Evolutionary conservation across 1,139 yeast species (phyloP).

Genomic region (Geotrichum carabidarum): DNA sequence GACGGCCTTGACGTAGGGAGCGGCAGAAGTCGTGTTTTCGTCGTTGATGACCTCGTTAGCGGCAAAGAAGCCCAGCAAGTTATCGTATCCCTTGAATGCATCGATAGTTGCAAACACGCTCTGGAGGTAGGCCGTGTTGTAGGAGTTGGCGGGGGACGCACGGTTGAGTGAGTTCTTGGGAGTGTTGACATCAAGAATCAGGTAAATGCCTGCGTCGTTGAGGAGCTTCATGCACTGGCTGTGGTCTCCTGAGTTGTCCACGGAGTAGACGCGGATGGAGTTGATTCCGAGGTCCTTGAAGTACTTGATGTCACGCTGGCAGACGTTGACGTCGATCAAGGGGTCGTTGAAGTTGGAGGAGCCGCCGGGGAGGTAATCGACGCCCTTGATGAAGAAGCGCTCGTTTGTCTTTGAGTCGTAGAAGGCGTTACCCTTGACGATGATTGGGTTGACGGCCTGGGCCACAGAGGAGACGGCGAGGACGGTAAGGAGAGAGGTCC

Average conservation of each 20-base stretch:
- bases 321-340: slow-evolving; percentile 56
- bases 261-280: slow-evolving; percentile 81
- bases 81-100: slow-evolving; percentile 73
- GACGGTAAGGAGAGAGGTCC: not conserved
- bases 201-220: slow-evolving; percentile 88
- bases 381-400: slow-evolving; percentile 75
- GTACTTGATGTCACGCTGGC: slow-evolving; percentile 68
- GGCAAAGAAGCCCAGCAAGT: slow-evolving; percentile 88
- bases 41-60: slow-evolving; percentile 92
- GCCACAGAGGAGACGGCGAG: slow-evolving; percentile 9
- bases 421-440: slow-evolving; percentile 50
- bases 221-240: slow-evolving; percentile 84
- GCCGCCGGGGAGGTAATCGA: slow-evolving; percentile 76
- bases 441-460: slow-evolving; percentile 26
- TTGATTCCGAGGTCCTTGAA: slow-evolving; percentile 75
- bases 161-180: slow-evolving; percentile 75
- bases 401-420: slow-evolving; percentile 61
- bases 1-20: slow-evolving; percentile 76
- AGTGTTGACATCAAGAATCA: slow-evolving; percentile 85
- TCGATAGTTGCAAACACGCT: slow-evolving; percentile 65
- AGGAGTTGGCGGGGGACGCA: slow-evolving; percentile 56
- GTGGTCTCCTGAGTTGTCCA: slow-evolving; percentile 76
- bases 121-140: slow-evolving; percentile 50
- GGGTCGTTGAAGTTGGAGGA: slow-evolving; percentile 61
- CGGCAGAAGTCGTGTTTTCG: slow-evolving; percentile 60